These are phyloP conservation scores for Thelephora aurantiotincta DNA, from an alignment of 768 basidiomycete genomes.

Conservation along the genomic window DNA sequence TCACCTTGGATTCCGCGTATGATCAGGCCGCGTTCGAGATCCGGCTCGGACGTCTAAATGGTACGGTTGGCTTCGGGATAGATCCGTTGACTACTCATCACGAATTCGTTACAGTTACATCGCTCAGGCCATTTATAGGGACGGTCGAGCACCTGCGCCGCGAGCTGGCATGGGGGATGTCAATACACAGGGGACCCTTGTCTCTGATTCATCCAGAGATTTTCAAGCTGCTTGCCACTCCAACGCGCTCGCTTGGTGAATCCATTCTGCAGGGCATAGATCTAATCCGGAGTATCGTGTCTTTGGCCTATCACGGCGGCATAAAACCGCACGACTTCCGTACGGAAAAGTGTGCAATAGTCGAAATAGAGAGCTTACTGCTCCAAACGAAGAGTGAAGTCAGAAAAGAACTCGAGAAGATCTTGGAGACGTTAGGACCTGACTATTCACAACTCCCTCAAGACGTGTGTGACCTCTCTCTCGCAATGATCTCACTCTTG, in stretches of 20 bases:
- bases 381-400: constrained; percentile 12
- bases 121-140: constrained; percentile 27
- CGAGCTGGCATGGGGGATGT: constrained; percentile 29
- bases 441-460: constrained; percentile 11
- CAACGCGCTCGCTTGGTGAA: constrained; percentile 17
- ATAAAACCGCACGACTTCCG: constrained; percentile 1
- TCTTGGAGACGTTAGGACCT: constrained; percentile 16
- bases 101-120: constrained; percentile 19
- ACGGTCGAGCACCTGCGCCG: constrained; percentile 31
- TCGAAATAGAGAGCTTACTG: constrained; percentile 12
- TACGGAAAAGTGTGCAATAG: constrained; percentile 8
- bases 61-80: constrained; percentile 14
- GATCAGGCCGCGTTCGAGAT: constrained; percentile 32
- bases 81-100: neutral
- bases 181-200: constrained; percentile 8
- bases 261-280: constrained; percentile 22
- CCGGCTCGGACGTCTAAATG: constrained; percentile 27
- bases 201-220: neutral
- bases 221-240: constrained; percentile 16
- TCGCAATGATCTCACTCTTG: constrained; percentile 28
- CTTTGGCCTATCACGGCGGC: constrained; percentile 15
- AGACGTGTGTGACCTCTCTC: constrained; percentile 21
- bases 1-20: constrained; percentile 26
- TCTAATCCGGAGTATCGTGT: constrained; percentile 19
- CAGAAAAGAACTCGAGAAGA: constrained; percentile 17